Evolutionary conservation across 2,329 filamentous ascomycete species (phyloP).

Genomic region (Microdochium bolleyi): DNA sequence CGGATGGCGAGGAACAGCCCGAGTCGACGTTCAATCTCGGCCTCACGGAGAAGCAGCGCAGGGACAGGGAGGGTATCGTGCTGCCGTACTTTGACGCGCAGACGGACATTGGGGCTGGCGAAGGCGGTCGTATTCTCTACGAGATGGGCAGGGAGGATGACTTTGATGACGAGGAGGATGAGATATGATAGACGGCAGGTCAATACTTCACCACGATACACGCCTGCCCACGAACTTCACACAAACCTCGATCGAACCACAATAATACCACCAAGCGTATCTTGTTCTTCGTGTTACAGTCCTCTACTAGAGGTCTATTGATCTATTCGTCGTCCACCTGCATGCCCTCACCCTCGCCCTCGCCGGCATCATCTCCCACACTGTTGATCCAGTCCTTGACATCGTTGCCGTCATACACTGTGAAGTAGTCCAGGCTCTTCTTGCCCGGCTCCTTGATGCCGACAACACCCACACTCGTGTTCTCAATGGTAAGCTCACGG

Average conservation of each 20-base stretch:
- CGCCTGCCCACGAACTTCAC: no score
- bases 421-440: slow-evolving; percentile 69
- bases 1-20: slow-evolving; percentile 36
- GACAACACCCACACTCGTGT: slow-evolving; percentile 85
- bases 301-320: slow-evolving; percentile 9
- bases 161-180: slow-evolving; percentile 74
- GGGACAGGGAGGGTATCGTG: slow-evolving; percentile 81
- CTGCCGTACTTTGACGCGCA: slow-evolving; percentile 97
- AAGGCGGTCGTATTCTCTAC: slow-evolving; percentile 89
- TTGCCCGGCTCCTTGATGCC: slow-evolving; percentile 49
- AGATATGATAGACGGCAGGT: slow-evolving; percentile 14
- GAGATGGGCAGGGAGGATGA: slow-evolving; percentile 96
- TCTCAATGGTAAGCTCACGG: slow-evolving; percentile 94
- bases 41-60: slow-evolving; percentile 83
- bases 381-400: slow-evolving; percentile 81
- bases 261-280: not conserved
- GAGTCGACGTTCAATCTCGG: slow-evolving; percentile 79
- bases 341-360: slow-evolving; percentile 33
- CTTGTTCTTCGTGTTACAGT: slow-evolving; percentile 6
- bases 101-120: slow-evolving; percentile 66
- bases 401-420: slow-evolving; percentile 83
- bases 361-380: slow-evolving; percentile 44
- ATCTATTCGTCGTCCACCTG: slow-evolving; percentile 29
- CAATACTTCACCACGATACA: no score
- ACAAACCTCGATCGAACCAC: no score